These are phyloP conservation scores for Xylaria sp. DNA, from an alignment of 2,329 filamentous ascomycete genomes.

Conservation along the genomic window DNA sequence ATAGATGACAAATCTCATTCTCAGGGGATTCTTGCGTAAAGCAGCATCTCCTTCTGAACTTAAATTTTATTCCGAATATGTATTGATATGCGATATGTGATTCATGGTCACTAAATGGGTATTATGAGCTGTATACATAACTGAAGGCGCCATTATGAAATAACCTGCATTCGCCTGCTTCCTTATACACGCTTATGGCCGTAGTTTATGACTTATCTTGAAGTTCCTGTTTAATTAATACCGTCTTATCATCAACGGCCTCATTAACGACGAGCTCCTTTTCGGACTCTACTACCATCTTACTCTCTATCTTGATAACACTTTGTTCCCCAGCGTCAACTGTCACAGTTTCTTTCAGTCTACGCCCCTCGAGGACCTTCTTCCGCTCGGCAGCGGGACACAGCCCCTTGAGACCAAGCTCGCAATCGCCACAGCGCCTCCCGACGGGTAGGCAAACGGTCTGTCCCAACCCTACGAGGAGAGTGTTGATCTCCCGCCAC, in stretches of 20 bases:
- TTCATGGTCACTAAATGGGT: conserved; percentile 7
- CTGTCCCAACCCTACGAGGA: conserved; percentile 90
- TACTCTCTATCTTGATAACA: conserved; percentile 30
- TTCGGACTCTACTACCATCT: conserved; percentile 31
- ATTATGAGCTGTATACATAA: conserved; percentile 16
- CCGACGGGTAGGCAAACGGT: conserved; percentile 85
- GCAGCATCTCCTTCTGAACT: conserved; percentile 6
- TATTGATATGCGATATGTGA: conserved; percentile 8
- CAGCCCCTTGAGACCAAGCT: conserved; percentile 77
- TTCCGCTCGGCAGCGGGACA: conserved; percentile 78
- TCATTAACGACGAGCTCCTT: conserved; percentile 14
- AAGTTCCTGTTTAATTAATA: conserved; percentile 1
- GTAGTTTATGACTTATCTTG: background rate
- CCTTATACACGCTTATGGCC: background rate
- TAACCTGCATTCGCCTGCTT: background rate
- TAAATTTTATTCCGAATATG: background rate
- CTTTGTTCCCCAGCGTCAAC: conserved; percentile 44
- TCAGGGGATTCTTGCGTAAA: conserved; percentile 8
- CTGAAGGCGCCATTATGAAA: background rate
- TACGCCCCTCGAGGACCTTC: conserved; percentile 69
- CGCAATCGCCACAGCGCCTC: conserved; percentile 85
- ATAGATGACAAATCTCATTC: conserved; percentile 28
- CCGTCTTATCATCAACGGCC: conserved; percentile 28
- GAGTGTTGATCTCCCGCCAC: conserved; percentile 92
- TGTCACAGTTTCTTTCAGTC: conserved; percentile 56